phyloP scores from a whole-genome alignment of 2,329 filamentous ascomycete species.

The Immersiporthe knoxdaviesiana region DNA sequence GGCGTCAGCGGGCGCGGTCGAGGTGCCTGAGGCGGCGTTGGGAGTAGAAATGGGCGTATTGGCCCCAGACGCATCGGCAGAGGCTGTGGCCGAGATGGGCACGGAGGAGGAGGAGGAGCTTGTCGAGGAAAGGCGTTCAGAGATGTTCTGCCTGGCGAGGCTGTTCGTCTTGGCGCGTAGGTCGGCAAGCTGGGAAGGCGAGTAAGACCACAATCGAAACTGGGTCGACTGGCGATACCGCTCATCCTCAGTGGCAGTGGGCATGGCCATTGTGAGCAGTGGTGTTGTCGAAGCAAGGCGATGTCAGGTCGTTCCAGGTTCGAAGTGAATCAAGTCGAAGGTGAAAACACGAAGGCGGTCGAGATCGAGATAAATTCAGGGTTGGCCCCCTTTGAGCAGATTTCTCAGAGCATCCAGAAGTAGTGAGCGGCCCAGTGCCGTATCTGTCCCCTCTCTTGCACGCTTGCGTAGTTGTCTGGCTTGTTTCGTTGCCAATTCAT shows the following conservation, averaged over 20 bases:
- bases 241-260: slow-evolving; percentile 80
- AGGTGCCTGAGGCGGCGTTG: slow-evolving; percentile 19
- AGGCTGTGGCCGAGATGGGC: slow-evolving; percentile 43
- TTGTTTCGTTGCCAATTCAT: background rate
- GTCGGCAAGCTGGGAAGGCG: slow-evolving; percentile 68
- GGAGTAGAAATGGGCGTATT: slow-evolving; percentile 39
- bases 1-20: slow-evolving; percentile 34
- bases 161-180: slow-evolving; percentile 80
- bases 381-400: background rate
- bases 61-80: slow-evolving; percentile 34
- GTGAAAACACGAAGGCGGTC: background rate
- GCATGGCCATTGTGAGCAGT: slow-evolving; percentile 52
- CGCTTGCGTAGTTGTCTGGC: background rate
- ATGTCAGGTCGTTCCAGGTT: background rate
- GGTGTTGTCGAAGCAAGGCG: background rate
- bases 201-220: slow-evolving; percentile 91
- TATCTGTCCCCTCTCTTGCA: background rate
- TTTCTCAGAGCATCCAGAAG: background rate
- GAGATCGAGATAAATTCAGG: background rate
- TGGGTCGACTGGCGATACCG: slow-evolving; percentile 89
- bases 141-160: slow-evolving; percentile 68
- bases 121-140: slow-evolving; percentile 58
- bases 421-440: background rate
- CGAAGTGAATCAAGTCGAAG: background rate
- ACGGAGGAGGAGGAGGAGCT: slow-evolving; percentile 46